A percentile compares a stretch with the other conserved stretches of the same genome.
Conservation (phyloP, 306 rosid species). For the Acmispon strigosus region DNA sequence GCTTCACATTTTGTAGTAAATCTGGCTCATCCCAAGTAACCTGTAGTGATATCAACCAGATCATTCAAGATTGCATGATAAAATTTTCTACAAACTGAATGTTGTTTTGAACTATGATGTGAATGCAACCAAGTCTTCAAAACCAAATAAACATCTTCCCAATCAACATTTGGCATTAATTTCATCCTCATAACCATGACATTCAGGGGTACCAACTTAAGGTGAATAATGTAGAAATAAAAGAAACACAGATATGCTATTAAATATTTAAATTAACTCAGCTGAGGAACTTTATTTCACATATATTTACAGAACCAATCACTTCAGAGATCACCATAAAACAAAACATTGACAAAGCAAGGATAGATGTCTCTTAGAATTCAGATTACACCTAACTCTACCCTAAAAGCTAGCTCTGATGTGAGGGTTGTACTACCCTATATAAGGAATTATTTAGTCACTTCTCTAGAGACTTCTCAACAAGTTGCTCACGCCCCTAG, state of each 20-base stretch:
- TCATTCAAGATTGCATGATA: neutral
- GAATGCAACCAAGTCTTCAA: neutral
- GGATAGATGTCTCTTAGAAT: no score
- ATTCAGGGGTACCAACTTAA: neutral
- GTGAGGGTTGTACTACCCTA: no score
- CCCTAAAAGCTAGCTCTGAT: no score
- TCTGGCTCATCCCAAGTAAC: slow-evolving; percentile 99
- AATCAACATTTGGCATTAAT: neutral
- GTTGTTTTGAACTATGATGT: neutral
- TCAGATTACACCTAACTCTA: no score
- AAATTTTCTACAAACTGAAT: neutral
- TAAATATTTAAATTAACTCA: neutral
- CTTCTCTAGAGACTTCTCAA: no score
- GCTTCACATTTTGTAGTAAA: slow-evolving; percentile 90
- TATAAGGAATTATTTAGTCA: no score
- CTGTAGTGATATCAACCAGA: slow-evolving; percentile 28
- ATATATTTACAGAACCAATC: neutral
- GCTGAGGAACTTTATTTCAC: neutral
- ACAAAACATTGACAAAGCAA: neutral
- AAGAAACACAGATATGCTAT: neutral
- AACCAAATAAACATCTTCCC: neutral
- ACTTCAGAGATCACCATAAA: neutral
- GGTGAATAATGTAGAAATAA: neutral
- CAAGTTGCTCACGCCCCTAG: no score
- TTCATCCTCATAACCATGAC: neutral